Base-by-base conservation (phyloP, 352 stramenopile species). In the Phytophthora ramorum region DNA sequence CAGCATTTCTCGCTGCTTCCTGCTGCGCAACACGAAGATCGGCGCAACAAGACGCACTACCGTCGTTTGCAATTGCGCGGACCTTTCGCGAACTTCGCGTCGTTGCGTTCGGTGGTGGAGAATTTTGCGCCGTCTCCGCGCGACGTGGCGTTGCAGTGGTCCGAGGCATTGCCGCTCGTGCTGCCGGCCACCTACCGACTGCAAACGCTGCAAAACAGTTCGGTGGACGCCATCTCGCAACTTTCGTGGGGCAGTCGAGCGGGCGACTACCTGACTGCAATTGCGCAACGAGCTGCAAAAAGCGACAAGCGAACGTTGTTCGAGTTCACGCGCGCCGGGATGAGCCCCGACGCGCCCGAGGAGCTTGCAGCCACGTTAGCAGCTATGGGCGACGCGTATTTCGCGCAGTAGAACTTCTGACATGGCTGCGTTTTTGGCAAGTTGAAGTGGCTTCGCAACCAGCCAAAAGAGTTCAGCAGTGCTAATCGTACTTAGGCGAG, bases 281-380 rank as follows among this genome's bases (percentile, higher is more conserved):
- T 90, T 24, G 78, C 73, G 28, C 67, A 70, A 28, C 70, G 63
- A 20, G 71, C 76, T 7, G 58, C 69, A 34, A 69, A 54, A 32
- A 81, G 51, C 17, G 81, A 93, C 63, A 81, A 78, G 20, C 82
- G 87, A 28, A 79, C 91, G 6, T 55, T 91, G 30, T 90, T 88
- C 63, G 85, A 95, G 62, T 95, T 89, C 48, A 88, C 77, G 12
- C 73, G 83, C 48, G 71, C 78, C 7, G 87, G 87, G 4, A 93
- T 95, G 87, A 89, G 76, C 61, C 63, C 77, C 0, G 87, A 95
- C 46, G 87, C 81, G 1, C 50, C 83, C 0, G 75, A 89, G 46
- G 85, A 95, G 38, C 55, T 93, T 13, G 66, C 81, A 37, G 76
- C 78, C 7, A 47, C 72, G 16, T 60, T 95, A n/a, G 66, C 71